Conservation (phyloP, 2,329 filamentous ascomycete genomes). For the Pseudogymnoascus sp. region DNA sequence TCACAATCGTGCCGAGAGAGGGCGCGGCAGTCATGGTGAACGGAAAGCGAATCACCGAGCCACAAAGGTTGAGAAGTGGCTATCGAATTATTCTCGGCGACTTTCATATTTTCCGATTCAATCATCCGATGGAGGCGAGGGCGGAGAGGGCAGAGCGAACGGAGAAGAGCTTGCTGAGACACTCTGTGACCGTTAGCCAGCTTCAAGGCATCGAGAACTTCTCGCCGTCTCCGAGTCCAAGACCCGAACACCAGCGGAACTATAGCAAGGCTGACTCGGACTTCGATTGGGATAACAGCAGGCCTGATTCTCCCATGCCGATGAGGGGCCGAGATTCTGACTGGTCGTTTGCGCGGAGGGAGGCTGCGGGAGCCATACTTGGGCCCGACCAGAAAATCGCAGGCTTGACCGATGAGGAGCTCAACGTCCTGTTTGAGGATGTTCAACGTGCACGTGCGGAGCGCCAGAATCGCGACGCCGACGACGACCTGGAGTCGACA, state of each 20-base stretch:
- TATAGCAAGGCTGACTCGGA: slow-evolving; percentile 69
- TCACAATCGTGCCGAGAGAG: slow-evolving; percentile 82
- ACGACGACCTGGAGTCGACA: slow-evolving; percentile 83
- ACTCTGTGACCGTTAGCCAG: slow-evolving; percentile 62
- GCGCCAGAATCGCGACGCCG: slow-evolving; percentile 65
- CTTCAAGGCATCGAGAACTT: slow-evolving; percentile 34
- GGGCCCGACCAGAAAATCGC: slow-evolving; percentile 88
- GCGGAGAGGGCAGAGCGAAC: slow-evolving; percentile 61
- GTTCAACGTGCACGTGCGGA: slow-evolving; percentile 79
- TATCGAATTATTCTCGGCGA: slow-evolving; percentile 94
- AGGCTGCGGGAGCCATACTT: slow-evolving; percentile 85
- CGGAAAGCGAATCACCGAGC: slow-evolving; percentile 77
- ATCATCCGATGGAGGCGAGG: slow-evolving; percentile 90
- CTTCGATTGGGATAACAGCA: slow-evolving; percentile 58
- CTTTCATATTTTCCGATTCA: slow-evolving; percentile 98
- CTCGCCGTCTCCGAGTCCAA: slow-evolving; percentile 51
- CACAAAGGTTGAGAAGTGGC: slow-evolving; percentile 78
- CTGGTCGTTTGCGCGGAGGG: slow-evolving; percentile 86
- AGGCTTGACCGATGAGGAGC: slow-evolving; percentile 82
- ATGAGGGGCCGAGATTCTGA: slow-evolving; percentile 72
- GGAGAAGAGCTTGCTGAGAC: slow-evolving; percentile 77
- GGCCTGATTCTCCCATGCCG: slow-evolving; percentile 71
- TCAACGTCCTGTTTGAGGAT: slow-evolving; percentile 89
- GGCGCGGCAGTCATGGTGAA: slow-evolving; percentile 99
- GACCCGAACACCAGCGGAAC: slow-evolving; percentile 67